These are phyloP conservation scores for Teratosphaeria nubilosa DNA, from an alignment of 2,329 filamentous ascomycete species.

Conservation along the genomic window DNA sequence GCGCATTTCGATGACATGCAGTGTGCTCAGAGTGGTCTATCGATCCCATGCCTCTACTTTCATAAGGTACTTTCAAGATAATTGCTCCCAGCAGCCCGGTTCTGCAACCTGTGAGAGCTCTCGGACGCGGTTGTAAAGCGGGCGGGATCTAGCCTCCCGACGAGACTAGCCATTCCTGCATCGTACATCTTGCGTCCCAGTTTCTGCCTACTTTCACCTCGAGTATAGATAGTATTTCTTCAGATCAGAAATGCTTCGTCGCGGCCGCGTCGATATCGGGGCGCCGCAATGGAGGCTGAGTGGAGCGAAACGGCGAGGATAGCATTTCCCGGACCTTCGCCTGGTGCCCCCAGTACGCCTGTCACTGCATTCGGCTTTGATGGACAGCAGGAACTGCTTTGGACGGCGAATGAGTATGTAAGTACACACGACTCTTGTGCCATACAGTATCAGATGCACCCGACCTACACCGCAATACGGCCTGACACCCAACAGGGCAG, in stretches of 20 bases:
- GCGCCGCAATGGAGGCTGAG: constrained; percentile 39
- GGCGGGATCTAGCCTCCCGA: not conserved
- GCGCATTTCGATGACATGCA: too few species aligned
- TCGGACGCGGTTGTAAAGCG: not conserved
- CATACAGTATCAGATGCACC: too few species aligned
- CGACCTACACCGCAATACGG: not conserved
- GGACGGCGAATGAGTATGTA: constrained; percentile 87
- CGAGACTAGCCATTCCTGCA: not conserved
- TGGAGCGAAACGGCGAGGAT: constrained; percentile 64
- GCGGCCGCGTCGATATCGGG: not conserved
- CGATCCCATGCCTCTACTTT: too few species aligned
- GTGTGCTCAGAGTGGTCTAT: too few species aligned
- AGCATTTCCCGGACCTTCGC: constrained; percentile 65
- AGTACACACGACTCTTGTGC: constrained; percentile 22
- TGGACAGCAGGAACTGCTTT: constrained; percentile 76
- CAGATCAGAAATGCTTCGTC: not conserved
- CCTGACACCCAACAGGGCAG: constrained; percentile 52
- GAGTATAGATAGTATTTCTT: not conserved
- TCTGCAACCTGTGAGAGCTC: too few species aligned
- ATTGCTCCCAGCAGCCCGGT: not conserved
- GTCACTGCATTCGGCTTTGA: constrained; percentile 80
- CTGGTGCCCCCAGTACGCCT: constrained; percentile 58
- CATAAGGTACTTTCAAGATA: too few species aligned
- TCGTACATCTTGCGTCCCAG: not conserved
- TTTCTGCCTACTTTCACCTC: not conserved